Conservation (phyloP, 371 early-diverging fungal species). For the Actinomortierella ambigua region DNA sequence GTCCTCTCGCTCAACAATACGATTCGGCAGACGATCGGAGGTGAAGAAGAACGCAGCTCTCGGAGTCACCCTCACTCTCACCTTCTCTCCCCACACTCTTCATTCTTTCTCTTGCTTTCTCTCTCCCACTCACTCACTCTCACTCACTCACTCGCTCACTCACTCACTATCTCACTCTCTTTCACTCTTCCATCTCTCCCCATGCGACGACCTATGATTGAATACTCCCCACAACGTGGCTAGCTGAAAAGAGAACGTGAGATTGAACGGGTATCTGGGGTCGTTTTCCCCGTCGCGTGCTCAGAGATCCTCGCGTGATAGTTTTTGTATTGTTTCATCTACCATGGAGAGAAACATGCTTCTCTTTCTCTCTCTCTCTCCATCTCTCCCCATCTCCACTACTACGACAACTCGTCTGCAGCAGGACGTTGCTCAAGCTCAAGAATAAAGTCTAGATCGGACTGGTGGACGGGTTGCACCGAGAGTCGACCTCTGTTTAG, state of each 20-base stretch:
- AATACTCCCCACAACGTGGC: not conserved
- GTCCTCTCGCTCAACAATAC: not conserved
- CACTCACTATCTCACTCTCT: not conserved
- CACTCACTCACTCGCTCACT: no score
- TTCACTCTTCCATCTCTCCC: not conserved
- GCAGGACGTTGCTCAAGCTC: conserved; percentile 23
- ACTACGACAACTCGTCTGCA: not conserved
- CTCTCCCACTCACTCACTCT: no score
- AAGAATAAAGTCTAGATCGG: conserved; percentile 64
- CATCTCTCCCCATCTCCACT: not conserved
- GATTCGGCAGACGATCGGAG: not conserved
- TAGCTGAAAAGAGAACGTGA: no score
- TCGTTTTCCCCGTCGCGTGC: not conserved
- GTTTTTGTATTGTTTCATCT: not conserved
- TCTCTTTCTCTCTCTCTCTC: not conserved
- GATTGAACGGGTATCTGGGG: no score
- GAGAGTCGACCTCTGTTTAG: conserved; percentile 69
- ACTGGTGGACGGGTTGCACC: conserved; percentile 64
- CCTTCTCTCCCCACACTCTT: no score
- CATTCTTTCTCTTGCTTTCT: no score
- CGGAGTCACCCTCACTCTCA: no score
- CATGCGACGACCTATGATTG: not conserved
- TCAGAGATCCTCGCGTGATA: not conserved
- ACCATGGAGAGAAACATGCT: not conserved
- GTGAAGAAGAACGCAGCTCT: no score